Base-by-base conservation (phyloP, 306 rosid genomes). In the Sechiopsis laciniata region DNA sequence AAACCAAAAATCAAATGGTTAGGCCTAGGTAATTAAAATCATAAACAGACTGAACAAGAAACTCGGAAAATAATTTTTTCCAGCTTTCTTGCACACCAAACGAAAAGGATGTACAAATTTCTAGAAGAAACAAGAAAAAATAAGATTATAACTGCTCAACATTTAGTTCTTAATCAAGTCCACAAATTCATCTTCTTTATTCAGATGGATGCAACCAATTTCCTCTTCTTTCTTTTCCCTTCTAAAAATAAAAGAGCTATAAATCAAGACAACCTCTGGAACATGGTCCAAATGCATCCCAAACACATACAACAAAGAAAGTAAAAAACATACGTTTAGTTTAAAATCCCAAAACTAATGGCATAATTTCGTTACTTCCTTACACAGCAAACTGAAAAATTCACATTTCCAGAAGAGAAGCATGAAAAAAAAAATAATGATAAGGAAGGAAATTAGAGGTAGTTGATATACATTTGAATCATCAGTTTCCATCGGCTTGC, bases 401-500 rank as follows among this genome's bases (percentile, higher is more conserved):
- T 35, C 0, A 4, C 42, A 37, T 4, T 26, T 64, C 16, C 16
- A 64, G 5, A 37, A n/a, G 71, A 60, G 32, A 64, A 52, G 24
- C 72, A 53, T 63, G 66, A 13, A 13, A 5, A 64, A 13, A 5
- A 60, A 77, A 24, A n/a, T 11, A 4, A 7, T 6, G 6, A 3
- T 2, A 64, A 24, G 6, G 22, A 14, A 15, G 46, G 20, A 2
- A 3, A 13, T 0, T 2, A 16, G 15, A 10, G 14, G 14, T 42
- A 75, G 24, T 64, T 64, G 20, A 60, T 7, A 14, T 45, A n/a
- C 26, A 13, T 89, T 77, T n/a, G 89, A 66, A 71, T 64, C 84
- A 46, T 42, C 78, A 37, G 93, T 72, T 9, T 87, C 88, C 88
- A 82, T 83, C 51, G 83, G 89, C 82, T 82, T 80, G 29, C 81